These are phyloP conservation scores for Endothia cerciana DNA, from an alignment of 2,329 filamentous ascomycete genomes.

Conservation along the genomic window DNA sequence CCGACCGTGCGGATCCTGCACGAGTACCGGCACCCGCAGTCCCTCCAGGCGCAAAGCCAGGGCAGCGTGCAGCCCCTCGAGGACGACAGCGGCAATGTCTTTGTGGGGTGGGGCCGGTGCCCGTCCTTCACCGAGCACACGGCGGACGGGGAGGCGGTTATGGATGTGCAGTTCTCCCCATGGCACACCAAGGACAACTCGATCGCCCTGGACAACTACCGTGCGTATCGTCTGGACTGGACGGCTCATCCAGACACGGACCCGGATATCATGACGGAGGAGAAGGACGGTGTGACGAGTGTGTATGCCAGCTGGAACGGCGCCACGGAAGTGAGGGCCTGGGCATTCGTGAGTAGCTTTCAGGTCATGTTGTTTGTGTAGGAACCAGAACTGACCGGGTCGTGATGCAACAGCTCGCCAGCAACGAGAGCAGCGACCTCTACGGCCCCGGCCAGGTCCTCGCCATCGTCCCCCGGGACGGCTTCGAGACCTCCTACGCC, in stretches of 20 bases:
- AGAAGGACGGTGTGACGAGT: slow-evolving; percentile 19
- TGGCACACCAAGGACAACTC: slow-evolving; percentile 30
- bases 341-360: slow-evolving; percentile 20
- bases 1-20: slow-evolving; percentile 49
- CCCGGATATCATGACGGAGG: slow-evolving; percentile 31
- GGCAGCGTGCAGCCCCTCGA: slow-evolving; percentile 43
- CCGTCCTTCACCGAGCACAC: slow-evolving; percentile 51
- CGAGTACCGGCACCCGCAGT: slow-evolving; percentile 43
- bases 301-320: slow-evolving; percentile 40
- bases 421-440: slow-evolving; percentile 12
- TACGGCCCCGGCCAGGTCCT: slow-evolving; percentile 9
- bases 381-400: neutral
- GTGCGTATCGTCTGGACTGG: slow-evolving; percentile 36
- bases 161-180: slow-evolving; percentile 45
- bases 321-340: slow-evolving; percentile 36
- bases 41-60: slow-evolving; percentile 43
- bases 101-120: slow-evolving; percentile 51
- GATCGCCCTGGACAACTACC: slow-evolving; percentile 29
- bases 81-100: slow-evolving; percentile 37
- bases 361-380: neutral
- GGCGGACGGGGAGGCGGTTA: slow-evolving; percentile 42
- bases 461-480: slow-evolving; percentile 15
- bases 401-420: slow-evolving; percentile 6
- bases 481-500: slow-evolving; percentile 16
- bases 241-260: slow-evolving; percentile 31